Percentiles rank a stretch among this genome's conserved stretches.
phyloP scores from a whole-genome alignment of 2,329 filamentous ascomycete genomes.

The Cladosporium phlei region DNA sequence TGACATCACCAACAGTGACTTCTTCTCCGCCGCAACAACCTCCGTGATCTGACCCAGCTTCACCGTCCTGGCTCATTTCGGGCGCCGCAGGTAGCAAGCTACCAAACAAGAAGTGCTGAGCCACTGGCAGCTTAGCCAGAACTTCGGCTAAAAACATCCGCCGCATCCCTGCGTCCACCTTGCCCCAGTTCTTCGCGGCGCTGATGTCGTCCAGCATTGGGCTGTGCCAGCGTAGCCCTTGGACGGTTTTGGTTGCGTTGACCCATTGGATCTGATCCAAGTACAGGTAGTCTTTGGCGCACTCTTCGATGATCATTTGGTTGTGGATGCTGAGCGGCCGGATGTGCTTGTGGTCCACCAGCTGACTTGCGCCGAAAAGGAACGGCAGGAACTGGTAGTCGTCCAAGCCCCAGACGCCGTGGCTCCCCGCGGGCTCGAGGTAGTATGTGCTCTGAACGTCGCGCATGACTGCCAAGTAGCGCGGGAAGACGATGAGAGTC shows the following conservation, averaged over 20 bases:
- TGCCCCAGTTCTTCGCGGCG: slow-evolving; percentile 79
- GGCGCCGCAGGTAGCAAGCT: slow-evolving; percentile 73
- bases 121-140: slow-evolving; percentile 86
- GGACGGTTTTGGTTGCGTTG: slow-evolving; percentile 92
- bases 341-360: slow-evolving; percentile 62
- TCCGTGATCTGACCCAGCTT: slow-evolving; percentile 47
- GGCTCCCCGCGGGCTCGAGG: slow-evolving; percentile 67
- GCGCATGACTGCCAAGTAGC: slow-evolving; percentile 84
- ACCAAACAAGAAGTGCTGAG: slow-evolving; percentile 98
- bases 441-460: slow-evolving; percentile 88
- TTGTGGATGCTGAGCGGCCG: slow-evolving; percentile 69
- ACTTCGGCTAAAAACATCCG: slow-evolving; percentile 96
- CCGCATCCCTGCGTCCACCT: slow-evolving; percentile 91
- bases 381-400: slow-evolving; percentile 53
- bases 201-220: slow-evolving; percentile 99
- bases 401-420: slow-evolving; percentile 51
- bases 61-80: slow-evolving; percentile 68
- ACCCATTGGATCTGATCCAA: slow-evolving; percentile 90
- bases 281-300: slow-evolving; percentile 77
- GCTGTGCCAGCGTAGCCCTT: slow-evolving; percentile 90
- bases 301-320: slow-evolving; percentile 80
- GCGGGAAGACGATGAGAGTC: slow-evolving; percentile 71
- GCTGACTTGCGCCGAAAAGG: slow-evolving; percentile 46
- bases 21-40: slow-evolving; percentile 55
- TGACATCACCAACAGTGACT: slow-evolving; percentile 61